These are phyloP conservation scores for Colletotrichum neosansevieriae DNA, from an alignment of 2,329 filamentous ascomycete genomes.

Conservation along the genomic window DNA sequence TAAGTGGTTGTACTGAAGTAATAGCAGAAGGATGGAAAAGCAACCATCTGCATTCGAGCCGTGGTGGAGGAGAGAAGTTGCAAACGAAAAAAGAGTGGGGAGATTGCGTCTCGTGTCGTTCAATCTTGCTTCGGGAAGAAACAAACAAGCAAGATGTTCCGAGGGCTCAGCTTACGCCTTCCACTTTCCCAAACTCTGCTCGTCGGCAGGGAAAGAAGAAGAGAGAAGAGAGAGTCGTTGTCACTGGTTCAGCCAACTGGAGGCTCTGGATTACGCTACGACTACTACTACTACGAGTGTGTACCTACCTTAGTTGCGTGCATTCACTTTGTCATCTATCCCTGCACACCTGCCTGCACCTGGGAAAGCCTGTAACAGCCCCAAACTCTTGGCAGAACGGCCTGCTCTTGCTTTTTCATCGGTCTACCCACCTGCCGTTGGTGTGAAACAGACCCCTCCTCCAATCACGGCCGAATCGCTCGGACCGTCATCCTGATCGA, in stretches of 20 bases:
- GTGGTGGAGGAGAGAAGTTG: constrained; percentile 19
- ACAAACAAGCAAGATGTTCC: constrained; percentile 35
- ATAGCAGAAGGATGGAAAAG: constrained; percentile 10
- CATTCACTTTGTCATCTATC: constrained; percentile 9
- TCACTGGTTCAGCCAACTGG: no score
- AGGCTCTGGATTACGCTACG: no score
- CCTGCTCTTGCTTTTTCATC: no score
- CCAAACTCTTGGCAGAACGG: constrained; percentile 36
- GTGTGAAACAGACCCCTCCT: constrained; percentile 22
- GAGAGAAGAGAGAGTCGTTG: no score
- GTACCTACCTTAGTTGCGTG: no score
- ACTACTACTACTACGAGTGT: no score
- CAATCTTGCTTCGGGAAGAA: constrained; percentile 32
- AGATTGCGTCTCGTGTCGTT: constrained; percentile 21
- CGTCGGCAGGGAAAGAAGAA: neutral
- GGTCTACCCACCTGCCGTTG: neutral
- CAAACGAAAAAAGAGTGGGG: constrained; percentile 19
- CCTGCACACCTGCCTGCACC: neutral
- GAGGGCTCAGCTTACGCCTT: neutral
- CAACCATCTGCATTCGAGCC: constrained; percentile 18
- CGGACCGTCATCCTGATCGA: constrained; percentile 31
- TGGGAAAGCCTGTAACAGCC: constrained; percentile 32
- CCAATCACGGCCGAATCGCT: constrained; percentile 23
- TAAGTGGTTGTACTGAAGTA: neutral
- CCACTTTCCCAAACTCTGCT: no score